phyloP scores from a whole-genome alignment of 352 stramenopile species.

The Elongisporangium anandrum region DNA sequence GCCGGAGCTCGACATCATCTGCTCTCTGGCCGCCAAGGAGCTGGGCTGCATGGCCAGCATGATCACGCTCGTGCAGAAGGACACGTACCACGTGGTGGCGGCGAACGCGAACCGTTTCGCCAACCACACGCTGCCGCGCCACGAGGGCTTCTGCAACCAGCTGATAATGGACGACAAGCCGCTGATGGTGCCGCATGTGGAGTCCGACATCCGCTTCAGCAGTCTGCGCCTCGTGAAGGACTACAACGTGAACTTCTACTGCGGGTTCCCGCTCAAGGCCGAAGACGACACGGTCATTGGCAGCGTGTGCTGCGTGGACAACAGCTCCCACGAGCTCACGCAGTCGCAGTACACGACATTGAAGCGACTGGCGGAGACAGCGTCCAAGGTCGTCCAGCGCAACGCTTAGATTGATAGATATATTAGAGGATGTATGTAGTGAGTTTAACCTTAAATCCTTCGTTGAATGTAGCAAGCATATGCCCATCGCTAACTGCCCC shows the following conservation, averaged over 20 bases:
- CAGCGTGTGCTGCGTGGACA: constrained; percentile 55
- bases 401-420: background rate
- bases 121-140: constrained; percentile 13
- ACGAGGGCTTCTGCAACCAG: constrained; percentile 45
- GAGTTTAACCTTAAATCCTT: no score
- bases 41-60: constrained; percentile 29
- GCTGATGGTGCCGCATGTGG: constrained; percentile 43
- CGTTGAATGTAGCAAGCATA: no score
- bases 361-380: constrained; percentile 46
- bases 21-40: constrained; percentile 28
- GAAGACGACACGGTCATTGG: constrained; percentile 50
- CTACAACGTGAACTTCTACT: constrained; percentile 41
- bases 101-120: constrained; percentile 21
- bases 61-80: constrained; percentile 34
- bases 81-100: constrained; percentile 37
- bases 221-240: constrained; percentile 21
- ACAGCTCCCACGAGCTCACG: constrained; percentile 38
- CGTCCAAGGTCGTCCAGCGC: constrained; percentile 37
- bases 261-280: constrained; percentile 33
- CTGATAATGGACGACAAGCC: constrained; percentile 40
- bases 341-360: constrained; percentile 53
- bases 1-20: constrained; percentile 56
- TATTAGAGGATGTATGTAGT: no score
- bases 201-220: constrained; percentile 49
- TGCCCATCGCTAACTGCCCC: no score